Evolutionary conservation across 2,329 filamentous ascomycete species (phyloP).

Genomic region (Phoma sp.): DNA sequence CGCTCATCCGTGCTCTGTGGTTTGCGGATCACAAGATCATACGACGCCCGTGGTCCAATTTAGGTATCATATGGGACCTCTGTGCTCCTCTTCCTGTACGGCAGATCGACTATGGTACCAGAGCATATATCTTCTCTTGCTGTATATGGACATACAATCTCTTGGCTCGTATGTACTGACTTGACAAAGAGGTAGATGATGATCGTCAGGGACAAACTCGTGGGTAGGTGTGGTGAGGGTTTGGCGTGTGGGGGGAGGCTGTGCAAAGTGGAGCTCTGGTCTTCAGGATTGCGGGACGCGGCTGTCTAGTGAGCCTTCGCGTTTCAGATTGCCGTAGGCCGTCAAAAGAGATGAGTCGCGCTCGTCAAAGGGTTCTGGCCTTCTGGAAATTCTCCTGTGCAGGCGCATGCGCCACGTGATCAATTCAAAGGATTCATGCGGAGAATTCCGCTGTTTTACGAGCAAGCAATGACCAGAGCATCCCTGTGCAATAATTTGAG

Average conservation of each 20-base stretch:
- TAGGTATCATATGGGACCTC: neutral
- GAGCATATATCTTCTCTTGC: no score
- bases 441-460: neutral
- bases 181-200: neutral
- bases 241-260: slow-evolving; percentile 15
- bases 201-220: slow-evolving; percentile 13
- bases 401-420: slow-evolving; percentile 5
- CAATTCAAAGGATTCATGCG: neutral
- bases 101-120: no score
- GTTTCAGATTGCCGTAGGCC: slow-evolving; percentile 13
- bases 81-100: no score
- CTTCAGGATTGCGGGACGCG: slow-evolving; percentile 10
- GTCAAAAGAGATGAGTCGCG: slow-evolving; percentile 9
- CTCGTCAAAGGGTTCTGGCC: neutral
- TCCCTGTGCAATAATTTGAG: no score
- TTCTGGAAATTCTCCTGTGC: neutral
- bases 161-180: no score
- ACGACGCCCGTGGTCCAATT: no score
- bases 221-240: slow-evolving; percentile 1
- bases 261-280: slow-evolving; percentile 14
- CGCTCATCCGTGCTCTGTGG: neutral
- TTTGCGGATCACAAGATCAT: neutral
- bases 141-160: no score
- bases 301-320: slow-evolving; percentile 5
- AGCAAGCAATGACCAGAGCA: neutral